Conservation (phyloP, 2,329 filamentous ascomycete genomes). For the Aspergillus sp. region DNA sequence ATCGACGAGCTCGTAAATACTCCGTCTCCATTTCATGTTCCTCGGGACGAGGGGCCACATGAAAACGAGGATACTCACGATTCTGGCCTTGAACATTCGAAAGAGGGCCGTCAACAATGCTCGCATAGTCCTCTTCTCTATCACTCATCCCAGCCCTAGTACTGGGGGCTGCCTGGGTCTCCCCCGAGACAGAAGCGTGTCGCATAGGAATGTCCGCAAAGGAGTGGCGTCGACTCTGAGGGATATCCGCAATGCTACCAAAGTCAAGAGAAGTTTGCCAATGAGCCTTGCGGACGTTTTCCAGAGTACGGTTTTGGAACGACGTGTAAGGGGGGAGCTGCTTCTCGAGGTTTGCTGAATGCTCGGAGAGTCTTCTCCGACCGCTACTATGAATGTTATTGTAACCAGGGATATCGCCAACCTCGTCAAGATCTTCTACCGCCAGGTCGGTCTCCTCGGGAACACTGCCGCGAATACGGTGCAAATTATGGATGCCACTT, state of each 20-base stretch:
- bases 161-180: conserved; percentile 28
- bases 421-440: conserved; percentile 48
- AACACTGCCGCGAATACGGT: conserved; percentile 45
- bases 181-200: conserved; percentile 46
- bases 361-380: conserved; percentile 49
- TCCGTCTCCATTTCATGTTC: conserved; percentile 37
- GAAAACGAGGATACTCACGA: conserved; percentile 46
- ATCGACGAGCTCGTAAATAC: conserved; percentile 43
- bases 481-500: conserved; percentile 34
- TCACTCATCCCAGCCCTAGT: conserved; percentile 32
- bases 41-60: conserved; percentile 34
- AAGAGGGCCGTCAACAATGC: conserved; percentile 39
- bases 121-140: conserved; percentile 41
- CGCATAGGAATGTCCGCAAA: conserved; percentile 54
- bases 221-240: conserved; percentile 55
- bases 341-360: conserved; percentile 44
- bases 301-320: conserved; percentile 47
- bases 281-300: conserved; percentile 50
- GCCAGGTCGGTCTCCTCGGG: conserved; percentile 48
- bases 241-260: conserved; percentile 47
- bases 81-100: conserved; percentile 42
- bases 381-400: conserved; percentile 40
- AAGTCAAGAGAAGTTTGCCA: conserved; percentile 56
- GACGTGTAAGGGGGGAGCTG: conserved; percentile 41
- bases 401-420: conserved; percentile 44